These are phyloP conservation scores for Curvularia verruculosa DNA, from an alignment of 2,329 filamentous ascomycete species.

Conservation along the genomic window DNA sequence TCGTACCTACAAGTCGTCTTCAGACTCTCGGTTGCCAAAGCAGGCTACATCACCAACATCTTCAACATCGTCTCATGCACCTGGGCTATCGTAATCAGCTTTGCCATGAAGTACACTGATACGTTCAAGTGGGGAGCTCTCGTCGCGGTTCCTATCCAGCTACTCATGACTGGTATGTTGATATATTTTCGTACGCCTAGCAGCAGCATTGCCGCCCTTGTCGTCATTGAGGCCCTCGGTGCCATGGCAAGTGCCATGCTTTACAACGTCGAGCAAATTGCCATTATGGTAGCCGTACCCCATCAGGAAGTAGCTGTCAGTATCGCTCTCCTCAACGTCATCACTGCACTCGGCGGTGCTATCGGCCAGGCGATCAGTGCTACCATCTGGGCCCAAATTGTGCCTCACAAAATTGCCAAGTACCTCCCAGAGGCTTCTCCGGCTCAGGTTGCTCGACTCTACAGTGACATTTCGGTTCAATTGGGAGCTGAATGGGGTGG, in stretches of 20 bases:
- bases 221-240: slow-evolving; percentile 39
- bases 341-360: slow-evolving; percentile 57
- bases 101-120: slow-evolving; percentile 28
- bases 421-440: slow-evolving; percentile 26
- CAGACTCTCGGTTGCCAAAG: slow-evolving; percentile 22
- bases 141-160: slow-evolving; percentile 29
- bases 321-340: slow-evolving; percentile 59
- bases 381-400: slow-evolving; percentile 66
- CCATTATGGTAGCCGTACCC: slow-evolving; percentile 29
- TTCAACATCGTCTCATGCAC: slow-evolving; percentile 30
- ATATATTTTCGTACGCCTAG: slow-evolving; percentile 36
- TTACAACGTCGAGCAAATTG: slow-evolving; percentile 26
- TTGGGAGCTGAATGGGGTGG: slow-evolving; percentile 58
- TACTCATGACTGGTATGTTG: slow-evolving; percentile 35
- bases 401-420: slow-evolving; percentile 47
- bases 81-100: slow-evolving; percentile 25
- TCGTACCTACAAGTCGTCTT: slow-evolving; percentile 50
- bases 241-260: slow-evolving; percentile 30
- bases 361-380: slow-evolving; percentile 59
- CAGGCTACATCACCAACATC: slow-evolving; percentile 31
- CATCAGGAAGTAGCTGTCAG: slow-evolving; percentile 26
- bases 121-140: slow-evolving; percentile 34
- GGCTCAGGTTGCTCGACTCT: slow-evolving; percentile 12
- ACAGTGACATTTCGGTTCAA: slow-evolving; percentile 58
- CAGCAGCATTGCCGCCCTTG: slow-evolving; percentile 29